A percentile compares a stretch with the other conserved stretches of the same genome.
These are phyloP conservation scores for Taxillus chinensis DNA, from an alignment of 164 flowering plant species.

Conservation along the genomic window DNA sequence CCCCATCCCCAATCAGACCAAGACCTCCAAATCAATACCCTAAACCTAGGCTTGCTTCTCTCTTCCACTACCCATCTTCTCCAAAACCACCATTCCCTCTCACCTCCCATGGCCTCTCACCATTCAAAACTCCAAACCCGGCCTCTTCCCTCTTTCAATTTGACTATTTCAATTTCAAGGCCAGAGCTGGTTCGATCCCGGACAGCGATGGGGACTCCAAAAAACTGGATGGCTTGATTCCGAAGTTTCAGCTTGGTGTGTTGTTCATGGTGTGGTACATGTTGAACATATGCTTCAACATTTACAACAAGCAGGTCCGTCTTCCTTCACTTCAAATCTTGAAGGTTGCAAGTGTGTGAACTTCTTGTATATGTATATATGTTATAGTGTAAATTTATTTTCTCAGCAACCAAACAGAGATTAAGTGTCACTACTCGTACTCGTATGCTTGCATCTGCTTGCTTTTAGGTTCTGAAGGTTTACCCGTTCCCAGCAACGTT, in stretches of 20 bases:
- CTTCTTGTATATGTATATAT: neutral
- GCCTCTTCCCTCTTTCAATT: neutral
- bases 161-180: conserved; percentile 8
- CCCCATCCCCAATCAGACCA: neutral
- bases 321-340: neutral
- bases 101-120: conserved; percentile 1
- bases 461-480: conserved; percentile 40
- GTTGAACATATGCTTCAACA: conserved; percentile 54
- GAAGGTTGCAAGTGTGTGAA: neutral
- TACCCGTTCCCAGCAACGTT: conserved; percentile 46
- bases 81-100: neutral
- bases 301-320: conserved; percentile 55
- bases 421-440: neutral
- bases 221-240: conserved; percentile 3
- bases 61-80: neutral
- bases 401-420: no score
- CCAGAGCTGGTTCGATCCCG: conserved; percentile 17
- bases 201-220: conserved; percentile 8
- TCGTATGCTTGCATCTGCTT: neutral
- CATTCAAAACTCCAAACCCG: no score
- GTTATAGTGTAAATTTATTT: no score
- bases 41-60: neutral
- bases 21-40: conserved; percentile 5
- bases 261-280: conserved; percentile 49
- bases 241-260: conserved; percentile 28